These are phyloP conservation scores for Hypoxylon intermedium DNA, from an alignment of 495 filamentous ascomycete species.

Conservation along the genomic window DNA sequence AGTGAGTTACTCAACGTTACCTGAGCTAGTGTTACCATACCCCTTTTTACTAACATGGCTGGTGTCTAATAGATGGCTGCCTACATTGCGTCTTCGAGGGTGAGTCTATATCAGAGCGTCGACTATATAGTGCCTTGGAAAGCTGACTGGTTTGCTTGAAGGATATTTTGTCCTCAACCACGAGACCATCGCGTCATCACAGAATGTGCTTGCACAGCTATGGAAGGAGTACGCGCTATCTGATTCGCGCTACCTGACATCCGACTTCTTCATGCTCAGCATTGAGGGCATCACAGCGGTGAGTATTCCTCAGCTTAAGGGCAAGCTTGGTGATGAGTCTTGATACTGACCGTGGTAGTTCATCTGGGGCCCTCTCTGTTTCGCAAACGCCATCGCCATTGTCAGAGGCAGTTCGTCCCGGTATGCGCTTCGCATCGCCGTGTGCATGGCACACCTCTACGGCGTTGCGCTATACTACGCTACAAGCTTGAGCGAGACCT, in stretches of 20 bases:
- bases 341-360: slow-evolving; percentile 35
- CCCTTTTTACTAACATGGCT: slow-evolving; percentile 13
- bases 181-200: slow-evolving; percentile 48
- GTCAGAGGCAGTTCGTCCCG: slow-evolving; percentile 62
- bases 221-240: slow-evolving; percentile 91
- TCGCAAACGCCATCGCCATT: slow-evolving; percentile 68
- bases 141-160: slow-evolving; percentile 17
- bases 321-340: neutral
- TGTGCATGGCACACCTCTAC: slow-evolving; percentile 83
- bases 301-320: slow-evolving; percentile 38
- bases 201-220: slow-evolving; percentile 71
- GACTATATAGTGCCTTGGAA: neutral
- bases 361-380: slow-evolving; percentile 83
- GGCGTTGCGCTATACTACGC: slow-evolving; percentile 86
- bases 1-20: slow-evolving; percentile 55
- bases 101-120: slow-evolving; percentile 41
- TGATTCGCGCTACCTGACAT: slow-evolving; percentile 82
- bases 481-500: slow-evolving; percentile 75
- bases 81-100: slow-evolving; percentile 83
- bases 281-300: slow-evolving; percentile 86
- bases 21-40: neutral
- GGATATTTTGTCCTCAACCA: slow-evolving; percentile 81
- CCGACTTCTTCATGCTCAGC: slow-evolving; percentile 80
- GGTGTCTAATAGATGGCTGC: slow-evolving; percentile 54
- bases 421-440: slow-evolving; percentile 74